Evolutionary conservation across 306 rosid species (phyloP).

Genomic region (Herpetospermum pedunculosum): DNA sequence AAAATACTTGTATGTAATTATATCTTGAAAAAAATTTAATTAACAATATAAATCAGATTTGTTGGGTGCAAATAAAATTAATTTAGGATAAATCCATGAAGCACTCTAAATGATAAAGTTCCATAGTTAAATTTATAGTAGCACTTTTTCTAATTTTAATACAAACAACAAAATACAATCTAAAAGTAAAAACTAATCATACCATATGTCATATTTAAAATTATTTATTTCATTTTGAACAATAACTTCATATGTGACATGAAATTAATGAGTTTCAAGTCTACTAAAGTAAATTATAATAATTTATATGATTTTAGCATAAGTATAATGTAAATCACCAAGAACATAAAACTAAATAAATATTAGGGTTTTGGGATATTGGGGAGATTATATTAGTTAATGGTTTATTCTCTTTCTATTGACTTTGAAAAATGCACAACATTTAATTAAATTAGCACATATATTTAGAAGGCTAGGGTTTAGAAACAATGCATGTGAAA

Average conservation of each 20-base stretch:
- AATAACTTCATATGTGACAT: not conserved
- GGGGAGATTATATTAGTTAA: not conserved
- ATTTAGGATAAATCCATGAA: not conserved
- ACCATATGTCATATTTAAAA: not conserved
- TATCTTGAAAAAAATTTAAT: not conserved
- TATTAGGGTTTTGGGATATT: not conserved
- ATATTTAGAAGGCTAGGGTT: not conserved
- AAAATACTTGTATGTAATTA: no score
- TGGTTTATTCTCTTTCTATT: not conserved
- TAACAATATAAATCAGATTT: not conserved
- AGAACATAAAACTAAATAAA: not conserved
- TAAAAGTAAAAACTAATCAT: not conserved
- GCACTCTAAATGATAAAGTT: not conserved
- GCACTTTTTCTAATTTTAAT: not conserved
- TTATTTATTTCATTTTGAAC: not conserved
- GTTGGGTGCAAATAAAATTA: not conserved
- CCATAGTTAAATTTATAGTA: not conserved
- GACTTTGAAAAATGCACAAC: not conserved
- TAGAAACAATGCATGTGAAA: constrained; percentile 8
- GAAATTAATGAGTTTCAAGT: not conserved
- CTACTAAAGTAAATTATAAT: not conserved
- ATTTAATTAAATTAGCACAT: not conserved
- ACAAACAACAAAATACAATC: not conserved
- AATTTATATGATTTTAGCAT: not conserved
- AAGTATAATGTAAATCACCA: not conserved